Conservation (phyloP, 495 filamentous ascomycete species). For the Talaromyces wortmannii region DNA sequence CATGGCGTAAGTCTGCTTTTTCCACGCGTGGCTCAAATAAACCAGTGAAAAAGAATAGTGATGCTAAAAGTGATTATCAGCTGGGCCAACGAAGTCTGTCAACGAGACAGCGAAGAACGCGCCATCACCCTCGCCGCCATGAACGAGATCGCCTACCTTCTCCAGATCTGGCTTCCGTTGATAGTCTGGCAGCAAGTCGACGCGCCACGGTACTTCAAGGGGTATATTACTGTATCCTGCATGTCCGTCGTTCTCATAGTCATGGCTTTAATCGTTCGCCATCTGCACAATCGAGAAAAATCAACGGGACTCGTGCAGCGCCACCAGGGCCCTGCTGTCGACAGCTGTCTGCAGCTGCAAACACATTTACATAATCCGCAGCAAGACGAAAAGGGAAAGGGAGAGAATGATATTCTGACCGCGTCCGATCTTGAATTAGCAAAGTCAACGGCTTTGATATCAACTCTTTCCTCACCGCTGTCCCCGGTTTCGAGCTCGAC, state of each 20-base stretch:
- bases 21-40: background rate
- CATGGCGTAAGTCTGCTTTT: slow-evolving; percentile 27
- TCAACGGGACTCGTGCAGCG: background rate
- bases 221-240: slow-evolving; percentile 32
- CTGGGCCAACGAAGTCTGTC: slow-evolving; percentile 45
- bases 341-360: too few species aligned
- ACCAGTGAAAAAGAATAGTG: slow-evolving; percentile 1
- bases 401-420: too few species aligned
- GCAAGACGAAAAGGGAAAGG: too few species aligned
- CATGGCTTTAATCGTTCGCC: slow-evolving; percentile 15
- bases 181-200: slow-evolving; percentile 47
- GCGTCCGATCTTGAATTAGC: too few species aligned
- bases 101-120: slow-evolving; percentile 43
- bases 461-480: background rate
- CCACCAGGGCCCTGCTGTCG: too few species aligned
- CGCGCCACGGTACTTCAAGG: slow-evolving; percentile 39
- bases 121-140: slow-evolving; percentile 42
- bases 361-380: too few species aligned
- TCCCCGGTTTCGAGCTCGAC: background rate
- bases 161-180: slow-evolving; percentile 43
- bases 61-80: slow-evolving; percentile 12
- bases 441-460: background rate
- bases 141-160: slow-evolving; percentile 43
- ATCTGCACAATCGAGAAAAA: slow-evolving; percentile 32
- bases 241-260: slow-evolving; percentile 26